phyloP scores from a whole-genome alignment of 2,329 filamentous ascomycete species.

The Aschersonia sp. region DNA sequence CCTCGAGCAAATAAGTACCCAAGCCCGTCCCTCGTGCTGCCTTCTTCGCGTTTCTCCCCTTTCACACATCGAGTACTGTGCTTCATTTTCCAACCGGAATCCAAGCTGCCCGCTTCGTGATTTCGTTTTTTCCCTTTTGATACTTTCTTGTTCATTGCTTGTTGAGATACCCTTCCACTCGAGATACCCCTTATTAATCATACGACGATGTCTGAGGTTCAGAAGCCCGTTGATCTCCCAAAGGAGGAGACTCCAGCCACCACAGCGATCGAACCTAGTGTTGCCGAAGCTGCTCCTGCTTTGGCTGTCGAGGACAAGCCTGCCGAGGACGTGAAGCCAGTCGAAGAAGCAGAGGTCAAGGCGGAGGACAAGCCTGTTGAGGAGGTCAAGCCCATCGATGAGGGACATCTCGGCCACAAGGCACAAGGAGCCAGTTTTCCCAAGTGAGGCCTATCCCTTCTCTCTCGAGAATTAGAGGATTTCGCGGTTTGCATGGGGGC shows the following conservation, averaged over 20 bases:
- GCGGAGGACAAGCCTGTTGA: constrained; percentile 27
- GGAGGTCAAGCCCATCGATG: constrained; percentile 57
- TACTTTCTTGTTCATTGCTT: constrained; percentile 25
- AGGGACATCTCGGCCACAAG: constrained; percentile 84
- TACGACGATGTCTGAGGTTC: constrained; percentile 56
- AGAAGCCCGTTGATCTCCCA: constrained; percentile 44
- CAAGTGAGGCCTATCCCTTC: constrained; percentile 51
- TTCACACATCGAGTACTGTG: constrained; percentile 18
- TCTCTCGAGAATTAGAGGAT: background rate
- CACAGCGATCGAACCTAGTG: constrained; percentile 12
- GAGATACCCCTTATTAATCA: constrained; percentile 5
- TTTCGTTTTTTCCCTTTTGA: constrained; percentile 20
- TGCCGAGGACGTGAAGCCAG: constrained; percentile 24
- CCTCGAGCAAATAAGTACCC: constrained; percentile 26
- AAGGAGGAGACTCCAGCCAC: constrained; percentile 33
- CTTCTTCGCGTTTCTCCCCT: constrained; percentile 15
- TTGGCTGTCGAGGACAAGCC: constrained; percentile 24
- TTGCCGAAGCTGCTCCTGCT: constrained; percentile 17
- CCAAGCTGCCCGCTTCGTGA: constrained; percentile 19
- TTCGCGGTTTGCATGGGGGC: no score
- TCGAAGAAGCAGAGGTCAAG: constrained; percentile 22
- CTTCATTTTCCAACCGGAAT: constrained; percentile 9
- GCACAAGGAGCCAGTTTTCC: constrained; percentile 64
- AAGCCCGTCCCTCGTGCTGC: constrained; percentile 15
- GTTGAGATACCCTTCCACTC: constrained; percentile 13